These are phyloP conservation scores for Allium sativum DNA, from an alignment of 106 monocot genomes.

Conservation along the genomic window DNA sequence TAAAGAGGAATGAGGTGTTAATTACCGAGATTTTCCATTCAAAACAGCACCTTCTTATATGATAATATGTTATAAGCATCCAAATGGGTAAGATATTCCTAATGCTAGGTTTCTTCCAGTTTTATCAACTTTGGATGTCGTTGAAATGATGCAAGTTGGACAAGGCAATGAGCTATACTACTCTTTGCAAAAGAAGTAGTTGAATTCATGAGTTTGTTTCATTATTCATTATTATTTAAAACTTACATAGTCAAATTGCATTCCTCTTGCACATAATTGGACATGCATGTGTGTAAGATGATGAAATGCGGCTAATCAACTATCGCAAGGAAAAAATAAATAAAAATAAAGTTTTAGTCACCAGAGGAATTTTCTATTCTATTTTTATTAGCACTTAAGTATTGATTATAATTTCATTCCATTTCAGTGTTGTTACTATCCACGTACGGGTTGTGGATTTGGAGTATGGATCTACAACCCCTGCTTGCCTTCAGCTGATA, in stretches of 20 bases:
- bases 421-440: constrained; percentile 76
- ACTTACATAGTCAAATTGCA: background rate
- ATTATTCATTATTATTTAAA: background rate
- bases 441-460: constrained; percentile 80
- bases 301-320: too few species aligned
- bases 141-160: constrained; percentile 75
- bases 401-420: background rate
- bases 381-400: too few species aligned
- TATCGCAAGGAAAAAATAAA: too few species aligned
- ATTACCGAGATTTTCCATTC: constrained; percentile 61
- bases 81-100: constrained; percentile 98
- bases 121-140: constrained; percentile 75
- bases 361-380: background rate
- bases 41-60: constrained; percentile 54
- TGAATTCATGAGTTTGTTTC: constrained; percentile 68
- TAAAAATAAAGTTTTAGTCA: background rate
- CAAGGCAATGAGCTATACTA: constrained; percentile 86
- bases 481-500: constrained; percentile 77
- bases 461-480: constrained; percentile 58
- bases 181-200: constrained; percentile 91
- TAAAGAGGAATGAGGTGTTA: constrained; percentile 82
- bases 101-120: constrained; percentile 81
- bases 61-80: constrained; percentile 86
- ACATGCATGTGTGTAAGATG: too few species aligned
- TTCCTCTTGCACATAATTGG: too few species aligned